Evolutionary conservation across 2,329 filamentous ascomycete species (phyloP), one percentile per base, ranked within the genome.

Genomic region (Metarhizium album): DNA sequence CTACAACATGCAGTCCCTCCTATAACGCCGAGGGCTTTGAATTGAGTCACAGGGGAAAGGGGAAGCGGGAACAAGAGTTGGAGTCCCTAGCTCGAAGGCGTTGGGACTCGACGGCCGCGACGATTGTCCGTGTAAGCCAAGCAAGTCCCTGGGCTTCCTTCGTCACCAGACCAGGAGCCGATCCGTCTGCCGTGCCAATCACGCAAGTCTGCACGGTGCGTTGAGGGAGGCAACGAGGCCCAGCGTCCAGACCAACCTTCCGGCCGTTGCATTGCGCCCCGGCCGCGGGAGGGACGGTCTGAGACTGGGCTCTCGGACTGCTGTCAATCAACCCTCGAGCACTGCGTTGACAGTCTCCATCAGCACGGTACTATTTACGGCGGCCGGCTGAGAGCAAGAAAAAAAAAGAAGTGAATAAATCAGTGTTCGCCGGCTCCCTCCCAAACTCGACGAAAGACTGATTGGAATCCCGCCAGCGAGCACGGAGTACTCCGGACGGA

Each of bases 101-200:
- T 47, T 18, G 47, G 38, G 22, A 40, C 38, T 31, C 42, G 47
- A 48, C 38, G 35, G 54, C 48, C 29, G 53, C 45, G 31, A 42
- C 46, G 48, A 42, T 45, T 46, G 51, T 52, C 51, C 52, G 43
- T 55, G 50, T 47, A 55, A 43, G 40, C 20, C 40, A 23, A n/a
- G 16, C 40, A 53, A 40, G 45, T 40, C 48, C 35, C 46, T 29
- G 43, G 52, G 42, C 52, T 48, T 46, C 33, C 27, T n/a, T 50
- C 49, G 52, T 54, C 52, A 54, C 49, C 52, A 52, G 43, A 42
- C 51, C 46, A 42, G 42, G 23, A 33, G 27, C 35, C 45, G 46
- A 47, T 53, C 54, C 53, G 45, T 50, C 33, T 46, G 54, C 54
- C 38, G 54, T 55, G 46, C 50, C 48, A 37, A 18, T 4, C 1